Conservation (phyloP, 768 basidiomycete genomes). For the Hygrocybe coccinea region DNA sequence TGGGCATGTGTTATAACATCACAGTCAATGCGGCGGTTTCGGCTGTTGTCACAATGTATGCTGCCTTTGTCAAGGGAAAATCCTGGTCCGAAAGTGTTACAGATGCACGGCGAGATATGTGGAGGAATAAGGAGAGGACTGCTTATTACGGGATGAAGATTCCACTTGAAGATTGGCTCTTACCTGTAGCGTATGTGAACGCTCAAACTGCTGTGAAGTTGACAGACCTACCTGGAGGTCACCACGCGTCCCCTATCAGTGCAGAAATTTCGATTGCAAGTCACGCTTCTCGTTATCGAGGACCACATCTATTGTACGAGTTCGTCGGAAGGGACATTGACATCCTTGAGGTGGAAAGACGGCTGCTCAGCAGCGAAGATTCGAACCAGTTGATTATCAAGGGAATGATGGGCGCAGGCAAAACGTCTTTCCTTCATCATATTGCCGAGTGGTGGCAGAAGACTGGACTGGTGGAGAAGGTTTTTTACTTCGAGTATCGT, state of each 20-base stretch:
- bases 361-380: not conserved
- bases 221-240: too few relatives aligned
- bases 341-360: not conserved
- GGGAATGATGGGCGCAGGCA: not conserved
- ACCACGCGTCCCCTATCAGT: too few relatives aligned
- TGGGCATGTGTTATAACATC: not conserved
- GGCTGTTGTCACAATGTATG: not conserved
- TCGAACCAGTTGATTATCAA: not conserved
- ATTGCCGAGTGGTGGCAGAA: not conserved
- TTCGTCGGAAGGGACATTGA: not conserved
- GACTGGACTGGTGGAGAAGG: not conserved
- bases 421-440: not conserved
- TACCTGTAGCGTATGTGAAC: not conserved
- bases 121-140: not conserved
- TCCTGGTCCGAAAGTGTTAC: not conserved
- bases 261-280: not conserved
- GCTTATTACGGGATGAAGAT: not conserved
- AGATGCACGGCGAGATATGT: not conserved
- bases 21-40: not conserved
- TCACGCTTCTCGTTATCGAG: not conserved
- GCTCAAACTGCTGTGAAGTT: not conserved
- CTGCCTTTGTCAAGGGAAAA: not conserved
- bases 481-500: not conserved
- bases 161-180: not conserved
- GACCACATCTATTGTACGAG: not conserved